Percentiles rank a stretch among this genome's conserved stretches.
These are phyloP conservation scores for Russula brevipes DNA, from an alignment of 768 basidiomycete species.

Conservation along the genomic window DNA sequence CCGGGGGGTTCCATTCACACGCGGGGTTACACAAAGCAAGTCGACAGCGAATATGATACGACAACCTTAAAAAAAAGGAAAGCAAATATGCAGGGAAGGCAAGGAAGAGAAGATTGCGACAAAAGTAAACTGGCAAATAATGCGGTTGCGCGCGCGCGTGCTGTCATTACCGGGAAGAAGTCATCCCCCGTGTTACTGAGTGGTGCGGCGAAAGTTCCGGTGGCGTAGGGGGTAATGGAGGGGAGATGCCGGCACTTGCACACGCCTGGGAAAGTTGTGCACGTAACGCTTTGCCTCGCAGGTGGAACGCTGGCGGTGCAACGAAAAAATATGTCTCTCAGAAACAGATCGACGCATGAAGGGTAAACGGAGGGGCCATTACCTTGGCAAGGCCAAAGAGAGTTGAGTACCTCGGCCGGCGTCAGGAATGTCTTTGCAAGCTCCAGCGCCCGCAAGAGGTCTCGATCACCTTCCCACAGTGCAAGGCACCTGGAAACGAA, in stretches of 20 bases:
- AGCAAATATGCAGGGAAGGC: background rate
- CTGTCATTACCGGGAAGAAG: conserved; percentile 3
- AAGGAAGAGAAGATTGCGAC: background rate
- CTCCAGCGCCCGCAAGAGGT: conserved; percentile 53
- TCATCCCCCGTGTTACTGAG: background rate
- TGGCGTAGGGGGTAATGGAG: conserved; percentile 22
- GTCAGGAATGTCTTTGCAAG: conserved; percentile 60
- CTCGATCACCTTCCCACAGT: conserved; percentile 59
- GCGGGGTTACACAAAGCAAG: conserved; percentile 8
- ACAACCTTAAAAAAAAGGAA: background rate
- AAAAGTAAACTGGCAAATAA: background rate
- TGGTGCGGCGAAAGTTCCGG: background rate
- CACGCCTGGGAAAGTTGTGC: conserved; percentile 29
- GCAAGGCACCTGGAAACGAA: conserved; percentile 48
- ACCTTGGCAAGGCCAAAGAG: conserved; percentile 55
- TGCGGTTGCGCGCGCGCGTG: background rate
- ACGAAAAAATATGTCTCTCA: background rate
- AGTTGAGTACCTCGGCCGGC: conserved; percentile 61
- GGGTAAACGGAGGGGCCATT: background rate
- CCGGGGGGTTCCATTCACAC: conserved; percentile 1
- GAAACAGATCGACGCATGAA: background rate
- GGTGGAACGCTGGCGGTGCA: conserved; percentile 24
- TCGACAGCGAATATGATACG: conserved; percentile 5
- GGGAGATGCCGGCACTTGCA: conserved; percentile 24
- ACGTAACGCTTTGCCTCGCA: conserved; percentile 28